Evolutionary conservation across 129 eudicot genomes (phyloP), one percentile per base, ranked within the genome.

Genomic region (Glebionis coronaria): DNA sequence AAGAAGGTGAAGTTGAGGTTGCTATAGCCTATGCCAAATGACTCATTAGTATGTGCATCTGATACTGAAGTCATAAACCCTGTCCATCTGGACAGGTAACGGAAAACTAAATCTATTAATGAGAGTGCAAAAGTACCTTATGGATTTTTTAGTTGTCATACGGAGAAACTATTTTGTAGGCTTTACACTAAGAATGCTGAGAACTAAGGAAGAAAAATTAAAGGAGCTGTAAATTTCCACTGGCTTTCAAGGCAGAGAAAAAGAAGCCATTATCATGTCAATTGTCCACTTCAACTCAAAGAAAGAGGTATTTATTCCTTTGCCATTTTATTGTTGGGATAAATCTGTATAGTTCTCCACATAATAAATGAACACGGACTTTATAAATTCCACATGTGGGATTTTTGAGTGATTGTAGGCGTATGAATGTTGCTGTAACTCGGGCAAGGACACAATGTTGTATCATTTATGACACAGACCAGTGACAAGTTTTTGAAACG

Each of bases 401-500:
- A 8, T 88, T 93, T 82, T 51, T 93, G 68, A 88, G 97, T 64
- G 98, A 93, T 70, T 92, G 79, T 12, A 86, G 98, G 80, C 85
- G 98, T 74, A 93, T 93, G 98, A 93, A 93, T 74, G 98, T 93
- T 52, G 98, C 97, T 13, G 98, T 93, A 73, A 93, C 98, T 53
- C 98, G 97, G 49, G 91, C 98, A 61, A 82, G 98, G 82, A 84
- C 97, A 71, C 98, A 93, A 45, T 93, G 98, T 20, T 88, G 95
- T 69, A 79, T 93, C 50, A 81, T 93, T 29, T 93, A 97, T 25
- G 95, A 93, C 79, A 84, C 96, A 0, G 47, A 93, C 82, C 20
- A 82, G 95, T 46, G 97, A 93, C 76, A 83, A 69, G 64, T 93
- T 93, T 68, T 69, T 93, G 86, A 93, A 93, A 76, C 84, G 96